phyloP scores from a whole-genome alignment of 116 monocot genomes.

The Zostera marina region DNA sequence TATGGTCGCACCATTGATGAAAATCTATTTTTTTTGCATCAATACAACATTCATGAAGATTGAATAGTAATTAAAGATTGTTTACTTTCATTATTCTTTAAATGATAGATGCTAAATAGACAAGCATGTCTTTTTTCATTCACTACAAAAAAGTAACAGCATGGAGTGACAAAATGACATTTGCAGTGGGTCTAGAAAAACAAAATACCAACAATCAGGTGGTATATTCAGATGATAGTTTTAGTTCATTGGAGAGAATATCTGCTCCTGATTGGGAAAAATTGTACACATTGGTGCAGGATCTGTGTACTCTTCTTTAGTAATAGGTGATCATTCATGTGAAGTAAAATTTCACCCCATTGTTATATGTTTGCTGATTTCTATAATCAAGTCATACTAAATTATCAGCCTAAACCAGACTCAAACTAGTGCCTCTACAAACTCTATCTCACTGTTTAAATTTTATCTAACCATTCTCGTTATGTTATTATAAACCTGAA shows the following conservation, averaged over 20 bases:
- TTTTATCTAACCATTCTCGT: no score
- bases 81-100: no score
- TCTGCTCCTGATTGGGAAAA: constrained; percentile 6
- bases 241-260: background rate
- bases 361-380: background rate
- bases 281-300: constrained; percentile 61
- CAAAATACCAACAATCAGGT: no score
- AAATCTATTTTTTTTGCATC: no score
- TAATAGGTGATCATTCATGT: constrained; percentile 32
- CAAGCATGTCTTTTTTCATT: no score
- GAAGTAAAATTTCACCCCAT: background rate
- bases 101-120: no score
- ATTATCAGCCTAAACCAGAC: constrained; percentile 15
- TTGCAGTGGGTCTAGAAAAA: no score
- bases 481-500: no score
- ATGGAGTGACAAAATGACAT: no score
- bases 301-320: constrained; percentile 68
- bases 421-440: background rate
- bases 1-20: constrained; percentile 23
- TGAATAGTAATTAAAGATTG: no score
- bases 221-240: background rate
- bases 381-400: constrained; percentile 35
- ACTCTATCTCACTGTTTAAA: no score
- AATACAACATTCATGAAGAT: constrained; percentile 1
- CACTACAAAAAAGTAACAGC: no score